Percentiles rank a stretch among this genome's conserved stretches.
Conservation (phyloP, 2,329 filamentous ascomycete genomes). For the Xylariaceae sp. region DNA sequence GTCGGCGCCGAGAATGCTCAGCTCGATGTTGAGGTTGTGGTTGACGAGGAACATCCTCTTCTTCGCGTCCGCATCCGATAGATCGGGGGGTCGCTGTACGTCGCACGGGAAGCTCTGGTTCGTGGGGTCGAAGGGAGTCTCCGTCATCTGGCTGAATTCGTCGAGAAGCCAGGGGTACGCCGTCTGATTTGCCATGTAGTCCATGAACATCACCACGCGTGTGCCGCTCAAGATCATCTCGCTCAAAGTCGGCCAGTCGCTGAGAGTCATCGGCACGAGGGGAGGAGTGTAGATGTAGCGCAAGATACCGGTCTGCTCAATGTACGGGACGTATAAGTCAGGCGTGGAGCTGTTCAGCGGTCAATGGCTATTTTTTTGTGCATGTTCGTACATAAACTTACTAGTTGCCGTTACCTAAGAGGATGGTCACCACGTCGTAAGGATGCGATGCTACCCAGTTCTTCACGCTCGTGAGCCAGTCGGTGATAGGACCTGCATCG, state of each 20-base stretch:
- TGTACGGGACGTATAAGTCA: conserved; percentile 61
- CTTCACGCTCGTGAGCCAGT: conserved; percentile 65
- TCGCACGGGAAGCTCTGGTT: conserved; percentile 69
- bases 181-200: conserved; percentile 78
- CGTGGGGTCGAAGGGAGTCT: conserved; percentile 77
- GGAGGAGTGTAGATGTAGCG: conserved; percentile 71
- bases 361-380: not conserved
- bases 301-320: conserved; percentile 67
- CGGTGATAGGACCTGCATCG: conserved; percentile 72
- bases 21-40: conserved; percentile 82
- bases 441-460: conserved; percentile 73
- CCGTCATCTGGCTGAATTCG: conserved; percentile 85
- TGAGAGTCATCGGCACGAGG: conserved; percentile 63
- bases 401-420: conserved; percentile 81
- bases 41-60: conserved; percentile 77
- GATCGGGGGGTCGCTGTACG: conserved; percentile 68
- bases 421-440: conserved; percentile 81
- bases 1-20: conserved; percentile 59
- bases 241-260: conserved; percentile 80
- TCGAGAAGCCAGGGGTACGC: conserved; percentile 80
- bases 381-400: conserved; percentile 10
- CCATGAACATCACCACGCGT: conserved; percentile 76
- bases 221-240: conserved; percentile 69
- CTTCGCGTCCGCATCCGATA: conserved; percentile 48
- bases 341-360: conserved; percentile 38